phyloP scores from a whole-genome alignment of 305 asterid genomes.

The Fraxinus dipetala region DNA sequence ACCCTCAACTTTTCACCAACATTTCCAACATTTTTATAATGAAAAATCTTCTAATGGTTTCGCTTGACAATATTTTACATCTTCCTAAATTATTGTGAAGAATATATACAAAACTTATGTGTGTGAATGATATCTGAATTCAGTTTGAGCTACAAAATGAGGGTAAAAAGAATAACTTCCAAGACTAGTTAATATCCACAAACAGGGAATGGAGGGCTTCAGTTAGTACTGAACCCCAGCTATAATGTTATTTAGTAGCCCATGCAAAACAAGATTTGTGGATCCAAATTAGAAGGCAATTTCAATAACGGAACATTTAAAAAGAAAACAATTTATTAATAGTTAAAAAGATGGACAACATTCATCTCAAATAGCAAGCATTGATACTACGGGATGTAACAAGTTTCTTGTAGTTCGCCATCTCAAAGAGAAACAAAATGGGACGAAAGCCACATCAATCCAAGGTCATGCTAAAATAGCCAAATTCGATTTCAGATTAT shows the following conservation, averaged over 20 bases:
- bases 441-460: not conserved
- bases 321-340: not conserved
- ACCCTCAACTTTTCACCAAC: no score
- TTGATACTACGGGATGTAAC: not conserved
- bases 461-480: not conserved
- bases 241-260: not conserved
- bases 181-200: not conserved
- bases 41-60: not conserved
- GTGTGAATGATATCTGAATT: not conserved
- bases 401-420: not conserved
- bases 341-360: not conserved
- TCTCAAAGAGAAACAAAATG: not conserved
- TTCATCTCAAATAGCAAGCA: not conserved
- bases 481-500: conserved; percentile 20
- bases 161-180: not conserved
- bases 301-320: not conserved
- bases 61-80: not conserved
- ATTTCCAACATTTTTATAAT: not conserved
- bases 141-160: not conserved
- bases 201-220: not conserved
- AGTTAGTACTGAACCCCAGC: not conserved
- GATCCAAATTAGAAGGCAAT: not conserved
- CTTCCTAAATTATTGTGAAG: not conserved
- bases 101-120: not conserved
- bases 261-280: not conserved